Base-by-base conservation (phyloP, 148 eudicot genomes). In the Fallopia convolvulus region DNA sequence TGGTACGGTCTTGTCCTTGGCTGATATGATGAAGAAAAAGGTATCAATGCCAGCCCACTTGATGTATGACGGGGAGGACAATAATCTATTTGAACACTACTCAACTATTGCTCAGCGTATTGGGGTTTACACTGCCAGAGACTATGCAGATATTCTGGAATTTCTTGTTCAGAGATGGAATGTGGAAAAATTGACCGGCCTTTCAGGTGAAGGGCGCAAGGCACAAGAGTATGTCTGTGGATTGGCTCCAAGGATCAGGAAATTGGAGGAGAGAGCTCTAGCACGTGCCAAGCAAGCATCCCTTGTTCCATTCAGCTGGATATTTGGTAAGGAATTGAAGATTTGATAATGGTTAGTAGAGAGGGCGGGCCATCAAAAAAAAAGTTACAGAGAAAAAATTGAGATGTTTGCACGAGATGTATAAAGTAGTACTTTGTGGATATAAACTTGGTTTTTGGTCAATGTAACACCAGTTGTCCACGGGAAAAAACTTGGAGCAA, bases 11-110 rank as follows among this genome's bases (percentile, higher is more conserved):
- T 40, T 81, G 23, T 55, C 84, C n/a, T 63, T 86, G 52, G 88
- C 84, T 1, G 88, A 86, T 74, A 86, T 86, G 88, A 86, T 86
- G 88, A 86, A 79, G 74, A 86, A 81, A 74, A 86, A 83, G 78
- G 56, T 86, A 1, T 60, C 83, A 0, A 86, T 86, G 88, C 88
- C 88, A 0, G 88, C 88, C 33, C 86, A 86, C 76, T 77, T 86
- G 74, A 83, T 86, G 84, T 83, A 81, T 44, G 88, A 86, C 58
- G 88, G 88, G 2, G n/a, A 39, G 2, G 86, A 86, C 17, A 77
- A 81, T 74, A 81, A 83, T 44, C 88, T 86, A 14, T 86, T 86
- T 14, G 86, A 86, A 39, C 77, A 86, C 83, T 86, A 81, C 74
- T 15, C 86, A 1, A 56, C 84, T 18, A 82, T 86, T 15, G 88